A percentile compares a stretch with the other conserved stretches of the same genome.
These are phyloP conservation scores for Pezicula neosporulosa DNA, from an alignment of 2,329 filamentous ascomycete species.

Conservation along the genomic window DNA sequence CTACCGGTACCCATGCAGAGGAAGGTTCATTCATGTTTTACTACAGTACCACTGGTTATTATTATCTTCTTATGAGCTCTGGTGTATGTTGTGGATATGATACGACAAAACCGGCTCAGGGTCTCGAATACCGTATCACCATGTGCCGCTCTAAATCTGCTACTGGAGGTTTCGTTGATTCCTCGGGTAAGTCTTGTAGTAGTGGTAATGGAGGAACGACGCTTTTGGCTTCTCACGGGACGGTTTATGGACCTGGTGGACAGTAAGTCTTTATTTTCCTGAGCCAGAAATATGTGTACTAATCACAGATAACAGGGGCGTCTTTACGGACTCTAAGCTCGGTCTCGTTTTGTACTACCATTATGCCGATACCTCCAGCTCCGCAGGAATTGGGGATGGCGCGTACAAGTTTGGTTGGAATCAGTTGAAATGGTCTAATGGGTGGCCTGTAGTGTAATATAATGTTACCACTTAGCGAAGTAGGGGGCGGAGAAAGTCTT, in stretches of 20 bases:
- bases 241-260: constrained; percentile 60
- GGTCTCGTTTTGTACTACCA: constrained; percentile 59
- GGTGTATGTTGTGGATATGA: constrained; percentile 59
- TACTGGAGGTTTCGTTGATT: constrained; percentile 52
- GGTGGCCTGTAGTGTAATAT: constrained; percentile 37
- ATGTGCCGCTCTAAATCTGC: constrained; percentile 52
- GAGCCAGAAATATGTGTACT: not conserved
- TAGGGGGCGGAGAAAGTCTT: too few relatives aligned
- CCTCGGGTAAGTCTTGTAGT: constrained; percentile 46
- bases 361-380: constrained; percentile 50
- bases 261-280: constrained; percentile 30
- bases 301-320: constrained; percentile 36
- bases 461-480: too few relatives aligned
- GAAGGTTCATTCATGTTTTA: constrained; percentile 54
- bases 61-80: constrained; percentile 59
- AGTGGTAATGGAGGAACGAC: constrained; percentile 53
- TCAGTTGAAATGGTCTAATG: constrained; percentile 33
- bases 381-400: constrained; percentile 44
- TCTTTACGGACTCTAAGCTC: constrained; percentile 42
- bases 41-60: constrained; percentile 42
- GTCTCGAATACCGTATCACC: constrained; percentile 61
- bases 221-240: constrained; percentile 54
- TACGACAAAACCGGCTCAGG: constrained; percentile 40
- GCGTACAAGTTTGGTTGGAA: constrained; percentile 43
- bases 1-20: constrained; percentile 44